Conservation (phyloP, 2,329 filamentous ascomycete genomes). For the Penicillium sp. region DNA sequence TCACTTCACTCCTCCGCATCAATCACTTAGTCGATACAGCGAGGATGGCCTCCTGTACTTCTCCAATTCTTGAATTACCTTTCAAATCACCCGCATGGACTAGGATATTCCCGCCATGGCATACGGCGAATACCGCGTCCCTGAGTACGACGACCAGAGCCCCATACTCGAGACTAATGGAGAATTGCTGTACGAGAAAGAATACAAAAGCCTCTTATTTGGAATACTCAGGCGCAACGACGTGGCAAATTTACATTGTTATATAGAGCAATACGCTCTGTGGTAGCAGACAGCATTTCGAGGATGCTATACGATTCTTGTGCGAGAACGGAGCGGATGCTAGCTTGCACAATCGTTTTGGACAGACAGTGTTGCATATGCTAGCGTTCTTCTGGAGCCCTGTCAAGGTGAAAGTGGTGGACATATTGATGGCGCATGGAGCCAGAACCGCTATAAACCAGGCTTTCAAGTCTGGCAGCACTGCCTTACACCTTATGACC, state of each 20-base stretch:
- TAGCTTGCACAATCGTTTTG: constrained; percentile 5
- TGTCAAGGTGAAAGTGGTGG: constrained; percentile 18
- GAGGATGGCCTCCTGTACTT: too few relatives aligned
- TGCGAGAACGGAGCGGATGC: constrained; percentile 18
- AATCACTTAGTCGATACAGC: too few relatives aligned
- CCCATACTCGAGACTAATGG: neutral
- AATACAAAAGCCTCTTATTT: neutral
- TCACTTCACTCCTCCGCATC: too few relatives aligned
- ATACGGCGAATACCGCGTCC: neutral
- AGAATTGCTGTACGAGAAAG: neutral
- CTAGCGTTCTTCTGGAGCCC: constrained; percentile 13
- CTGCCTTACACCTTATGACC: constrained; percentile 21
- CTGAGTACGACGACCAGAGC: neutral
- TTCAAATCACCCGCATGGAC: too few relatives aligned
- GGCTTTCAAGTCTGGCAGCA: constrained; percentile 19
- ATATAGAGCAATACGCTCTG: constrained; percentile 8
- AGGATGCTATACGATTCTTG: constrained; percentile 16
- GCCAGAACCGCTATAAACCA: constrained; percentile 15
- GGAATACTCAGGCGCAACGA: constrained; percentile 5
- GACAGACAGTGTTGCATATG: constrained; percentile 15
- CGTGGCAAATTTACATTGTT: constrained; percentile 6
- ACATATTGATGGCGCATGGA: constrained; percentile 18
- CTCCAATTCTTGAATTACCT: too few relatives aligned
- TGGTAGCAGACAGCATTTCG: constrained; percentile 10
- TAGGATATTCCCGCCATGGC: neutral